Evolutionary conservation across 345 rosid species (phyloP).

Genomic region (Pugionium dolabratum): DNA sequence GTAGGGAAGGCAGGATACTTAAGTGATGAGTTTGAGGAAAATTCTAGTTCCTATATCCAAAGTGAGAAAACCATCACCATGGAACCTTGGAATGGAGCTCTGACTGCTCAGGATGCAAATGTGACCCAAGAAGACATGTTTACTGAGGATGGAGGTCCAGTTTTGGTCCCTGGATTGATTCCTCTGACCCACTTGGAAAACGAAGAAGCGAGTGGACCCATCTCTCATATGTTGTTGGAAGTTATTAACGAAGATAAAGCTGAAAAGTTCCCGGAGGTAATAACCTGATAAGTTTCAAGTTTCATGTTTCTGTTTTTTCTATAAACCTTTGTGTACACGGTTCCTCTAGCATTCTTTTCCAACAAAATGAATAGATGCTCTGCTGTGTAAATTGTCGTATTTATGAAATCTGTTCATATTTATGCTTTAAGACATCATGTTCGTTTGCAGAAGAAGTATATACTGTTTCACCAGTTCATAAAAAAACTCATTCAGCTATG

Average conservation of each 20-base stretch:
- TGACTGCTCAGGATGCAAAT: slow-evolving; percentile 12
- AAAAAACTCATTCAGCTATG: neutral
- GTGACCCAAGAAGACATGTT: slow-evolving; percentile 42
- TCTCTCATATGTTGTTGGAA: slow-evolving; percentile 2
- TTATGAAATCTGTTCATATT: slow-evolving; percentile 2
- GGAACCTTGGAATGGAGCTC: slow-evolving; percentile 28
- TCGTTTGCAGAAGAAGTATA: slow-evolving; percentile 7
- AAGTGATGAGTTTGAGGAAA: slow-evolving; percentile 31
- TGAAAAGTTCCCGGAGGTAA: slow-evolving; percentile 39
- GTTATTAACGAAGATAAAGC: slow-evolving; percentile 36
- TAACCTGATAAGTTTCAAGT: slow-evolving; percentile 24
- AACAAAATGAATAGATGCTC: neutral
- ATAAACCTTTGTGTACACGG: neutral
- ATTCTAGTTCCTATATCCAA: slow-evolving; percentile 23
- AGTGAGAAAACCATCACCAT: slow-evolving; percentile 30
- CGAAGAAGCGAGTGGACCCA: slow-evolving; percentile 32
- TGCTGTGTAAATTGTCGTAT: slow-evolving; percentile 2
- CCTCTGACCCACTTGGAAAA: slow-evolving; percentile 32
- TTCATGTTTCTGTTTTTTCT: slow-evolving; percentile 15
- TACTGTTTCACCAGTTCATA: slow-evolving; percentile 8
- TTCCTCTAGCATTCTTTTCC: slow-evolving; percentile 7
- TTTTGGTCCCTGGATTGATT: slow-evolving; percentile 72
- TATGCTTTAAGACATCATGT: neutral
- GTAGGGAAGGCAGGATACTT: slow-evolving; percentile 44
- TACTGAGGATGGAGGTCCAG: slow-evolving; percentile 48